These are phyloP conservation scores for Dioscorea alata DNA, from an alignment of 106 monocot genomes.

Conservation along the genomic window DNA sequence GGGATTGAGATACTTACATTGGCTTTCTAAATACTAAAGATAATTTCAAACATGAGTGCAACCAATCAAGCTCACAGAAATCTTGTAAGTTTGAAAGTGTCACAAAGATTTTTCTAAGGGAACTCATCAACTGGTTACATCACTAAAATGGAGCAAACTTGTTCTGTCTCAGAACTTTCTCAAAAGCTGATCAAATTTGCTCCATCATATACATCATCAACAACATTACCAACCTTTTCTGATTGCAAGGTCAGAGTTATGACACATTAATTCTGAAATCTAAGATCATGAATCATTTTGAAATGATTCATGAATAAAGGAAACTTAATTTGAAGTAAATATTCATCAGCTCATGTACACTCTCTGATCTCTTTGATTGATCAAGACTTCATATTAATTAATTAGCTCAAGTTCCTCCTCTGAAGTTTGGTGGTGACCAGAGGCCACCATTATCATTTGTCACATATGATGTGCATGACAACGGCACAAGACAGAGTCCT, in stretches of 20 bases:
- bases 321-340: no score
- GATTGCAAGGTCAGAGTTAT: not conserved
- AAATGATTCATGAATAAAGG: not conserved
- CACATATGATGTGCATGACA: slow-evolving; percentile 79
- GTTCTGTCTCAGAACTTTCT: not conserved
- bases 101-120: not conserved
- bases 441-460: slow-evolving; percentile 50
- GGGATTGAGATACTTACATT: no score
- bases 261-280: not conserved
- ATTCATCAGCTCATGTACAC: not conserved
- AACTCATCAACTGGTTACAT: not conserved
- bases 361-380: not conserved
- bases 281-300: slow-evolving; percentile 1
- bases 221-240: not conserved
- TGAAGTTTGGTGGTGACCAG: slow-evolving; percentile 48
- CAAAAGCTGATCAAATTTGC: slow-evolving; percentile 11
- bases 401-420: slow-evolving; percentile 35
- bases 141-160: slow-evolving; percentile 5
- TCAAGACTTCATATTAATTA: not conserved
- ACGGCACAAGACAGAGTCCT: slow-evolving; percentile 86
- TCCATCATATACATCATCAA: not conserved
- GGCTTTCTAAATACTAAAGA: no score
- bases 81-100: not conserved
- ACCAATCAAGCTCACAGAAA: no score
- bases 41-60: no score